phyloP scores from a whole-genome alignment of 129 eudicot genomes.

The Smallanthus sonchifolius region DNA sequence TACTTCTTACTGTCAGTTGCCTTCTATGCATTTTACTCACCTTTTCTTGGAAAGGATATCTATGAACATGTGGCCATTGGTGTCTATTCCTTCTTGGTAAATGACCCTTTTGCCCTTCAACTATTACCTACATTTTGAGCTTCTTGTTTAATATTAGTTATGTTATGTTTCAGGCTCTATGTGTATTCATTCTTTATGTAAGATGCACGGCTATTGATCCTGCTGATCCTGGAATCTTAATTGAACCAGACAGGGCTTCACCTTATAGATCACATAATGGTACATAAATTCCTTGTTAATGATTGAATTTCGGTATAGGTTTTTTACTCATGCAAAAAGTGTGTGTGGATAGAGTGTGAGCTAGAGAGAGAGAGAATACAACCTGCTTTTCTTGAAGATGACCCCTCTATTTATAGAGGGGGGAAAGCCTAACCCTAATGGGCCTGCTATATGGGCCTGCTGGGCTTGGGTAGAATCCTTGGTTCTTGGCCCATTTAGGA shows the following conservation, averaged over 20 bases:
- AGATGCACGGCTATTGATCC: constrained; percentile 87
- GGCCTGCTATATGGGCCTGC: too few relatives aligned
- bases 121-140: background rate
- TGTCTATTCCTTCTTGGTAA: constrained; percentile 82
- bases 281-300: constrained; percentile 55
- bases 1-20: constrained; percentile 84
- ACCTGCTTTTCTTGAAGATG: too few relatives aligned
- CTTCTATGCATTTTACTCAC: constrained; percentile 92
- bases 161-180: constrained; percentile 57
- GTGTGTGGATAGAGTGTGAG: too few relatives aligned
- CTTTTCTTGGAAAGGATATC: constrained; percentile 77
- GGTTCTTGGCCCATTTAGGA: too few relatives aligned
- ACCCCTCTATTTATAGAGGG: too few relatives aligned
- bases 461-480: too few relatives aligned
- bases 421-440: too few relatives aligned
- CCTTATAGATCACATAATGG: constrained; percentile 48
- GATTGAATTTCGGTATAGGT: background rate
- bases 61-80: constrained; percentile 66
- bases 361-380: too few relatives aligned
- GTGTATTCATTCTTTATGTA: constrained; percentile 80
- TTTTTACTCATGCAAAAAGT: too few relatives aligned
- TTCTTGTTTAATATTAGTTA: constrained; percentile 7
- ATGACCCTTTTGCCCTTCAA: constrained; percentile 27
- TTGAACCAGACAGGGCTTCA: constrained; percentile 47
- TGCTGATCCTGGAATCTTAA: constrained; percentile 87